These are phyloP conservation scores for Avena atlantica DNA, from an alignment of 176 grass and related monocot species.

Conservation along the genomic window DNA sequence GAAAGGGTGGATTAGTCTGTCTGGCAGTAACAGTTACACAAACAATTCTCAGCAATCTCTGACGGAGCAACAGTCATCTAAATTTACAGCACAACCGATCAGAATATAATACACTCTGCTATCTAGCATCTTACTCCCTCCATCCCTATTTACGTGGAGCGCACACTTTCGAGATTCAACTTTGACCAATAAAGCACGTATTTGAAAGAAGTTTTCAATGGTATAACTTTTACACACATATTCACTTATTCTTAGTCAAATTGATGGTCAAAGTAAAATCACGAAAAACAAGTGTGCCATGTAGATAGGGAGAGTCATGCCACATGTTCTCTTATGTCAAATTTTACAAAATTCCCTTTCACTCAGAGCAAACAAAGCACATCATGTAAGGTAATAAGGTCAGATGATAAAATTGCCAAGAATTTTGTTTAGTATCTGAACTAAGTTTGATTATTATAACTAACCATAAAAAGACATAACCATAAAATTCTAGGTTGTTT, in stretches of 20 bases:
- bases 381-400: background rate
- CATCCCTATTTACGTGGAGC: too few species aligned
- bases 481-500: background rate
- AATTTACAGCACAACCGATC: background rate
- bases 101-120: background rate
- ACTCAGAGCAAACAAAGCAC: background rate
- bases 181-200: too few species aligned
- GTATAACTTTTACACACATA: too few species aligned
- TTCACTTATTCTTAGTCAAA: too few species aligned
- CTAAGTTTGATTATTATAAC: slow-evolving; percentile 23
- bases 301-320: background rate
- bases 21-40: background rate
- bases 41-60: background rate
- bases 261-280: too few species aligned
- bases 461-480: background rate
- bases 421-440: background rate
- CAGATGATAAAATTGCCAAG: background rate
- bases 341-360: background rate
- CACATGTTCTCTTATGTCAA: slow-evolving; percentile 10
- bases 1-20: background rate
- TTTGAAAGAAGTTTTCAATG: too few species aligned
- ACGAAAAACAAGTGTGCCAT: too few species aligned
- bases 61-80: background rate
- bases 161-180: too few species aligned
- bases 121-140: too few species aligned